Percentiles rank a stretch among this genome's conserved stretches.
phyloP scores from a whole-genome alignment of 1,284 basidiomycete species.

The Phenoliferia sp. region DNA sequence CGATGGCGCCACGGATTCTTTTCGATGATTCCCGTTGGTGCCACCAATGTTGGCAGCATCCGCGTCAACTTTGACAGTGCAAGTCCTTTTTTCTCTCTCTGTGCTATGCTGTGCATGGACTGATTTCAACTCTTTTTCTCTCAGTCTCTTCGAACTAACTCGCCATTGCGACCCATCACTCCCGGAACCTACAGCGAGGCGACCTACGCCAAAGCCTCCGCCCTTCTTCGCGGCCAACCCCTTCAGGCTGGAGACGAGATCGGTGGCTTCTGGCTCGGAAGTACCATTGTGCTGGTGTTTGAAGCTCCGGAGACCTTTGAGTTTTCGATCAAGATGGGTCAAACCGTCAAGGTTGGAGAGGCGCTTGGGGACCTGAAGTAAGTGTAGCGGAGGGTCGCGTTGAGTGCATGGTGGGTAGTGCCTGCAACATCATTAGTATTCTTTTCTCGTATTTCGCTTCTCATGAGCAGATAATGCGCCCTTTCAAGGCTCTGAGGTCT shows the following conservation, averaged over 20 bases:
- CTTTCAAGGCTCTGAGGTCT: too few relatives aligned
- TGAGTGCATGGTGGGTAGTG: too few relatives aligned
- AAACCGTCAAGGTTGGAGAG: conserved; percentile 86
- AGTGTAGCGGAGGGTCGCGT: neutral
- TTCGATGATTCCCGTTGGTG: conserved; percentile 93
- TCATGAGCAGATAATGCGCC: too few relatives aligned
- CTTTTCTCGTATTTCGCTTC: too few relatives aligned
- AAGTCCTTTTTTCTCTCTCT: conserved; percentile 30
- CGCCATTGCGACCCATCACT: conserved; percentile 60
- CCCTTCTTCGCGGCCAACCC: conserved; percentile 82
- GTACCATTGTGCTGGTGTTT: conserved; percentile 93
- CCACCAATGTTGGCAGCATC: conserved; percentile 97
- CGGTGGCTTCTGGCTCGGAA: conserved; percentile 93
- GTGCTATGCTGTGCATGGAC: conserved; percentile 49
- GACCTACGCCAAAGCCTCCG: conserved; percentile 73
- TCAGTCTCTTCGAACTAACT: conserved; percentile 76
- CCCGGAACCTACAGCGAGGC: conserved; percentile 90
- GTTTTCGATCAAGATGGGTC: conserved; percentile 72
- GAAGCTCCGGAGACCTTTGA: conserved; percentile 84
- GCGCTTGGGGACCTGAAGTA: conserved; percentile 43
- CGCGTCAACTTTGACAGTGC: conserved; percentile 93
- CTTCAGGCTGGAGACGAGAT: conserved; percentile 85
- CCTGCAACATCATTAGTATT: too few relatives aligned
- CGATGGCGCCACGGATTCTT: conserved; percentile 96
- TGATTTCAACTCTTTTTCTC: conserved; percentile 52